Percentiles rank a stretch among this genome's conserved stretches.
These are phyloP conservation scores for Strigomonas culicis DNA, from an alignment of 208 protist genomes.

Conservation along the genomic window DNA sequence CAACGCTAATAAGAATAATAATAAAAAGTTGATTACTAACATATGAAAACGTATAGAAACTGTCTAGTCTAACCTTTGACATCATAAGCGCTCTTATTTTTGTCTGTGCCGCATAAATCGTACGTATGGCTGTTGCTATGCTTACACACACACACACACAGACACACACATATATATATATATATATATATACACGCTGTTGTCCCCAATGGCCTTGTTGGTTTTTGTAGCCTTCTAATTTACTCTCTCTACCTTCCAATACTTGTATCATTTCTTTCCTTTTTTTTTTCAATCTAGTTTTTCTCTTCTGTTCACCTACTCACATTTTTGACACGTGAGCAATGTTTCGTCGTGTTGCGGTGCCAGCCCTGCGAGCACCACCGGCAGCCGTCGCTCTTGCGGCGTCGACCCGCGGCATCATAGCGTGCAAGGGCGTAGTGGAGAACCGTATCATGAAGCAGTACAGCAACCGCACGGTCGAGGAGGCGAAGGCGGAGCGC, in stretches of 20 bases:
- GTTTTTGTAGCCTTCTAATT: too few relatives aligned
- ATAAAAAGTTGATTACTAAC: too few relatives aligned
- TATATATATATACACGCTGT: too few relatives aligned
- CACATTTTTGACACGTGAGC: neutral
- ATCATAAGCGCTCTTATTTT: too few relatives aligned
- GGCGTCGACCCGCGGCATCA: slow-evolving; percentile 33
- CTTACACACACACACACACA: too few relatives aligned
- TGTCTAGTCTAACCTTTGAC: too few relatives aligned
- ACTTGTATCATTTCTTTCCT: slow-evolving; percentile 4
- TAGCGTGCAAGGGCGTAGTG: slow-evolving; percentile 82
- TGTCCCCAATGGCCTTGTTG: too few relatives aligned
- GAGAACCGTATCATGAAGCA: slow-evolving; percentile 86
- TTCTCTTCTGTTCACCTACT: neutral
- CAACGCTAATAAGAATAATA: too few relatives aligned
- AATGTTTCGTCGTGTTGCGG: slow-evolving; percentile 6
- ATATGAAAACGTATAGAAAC: too few relatives aligned
- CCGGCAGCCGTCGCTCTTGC: slow-evolving; percentile 1
- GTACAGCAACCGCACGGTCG: slow-evolving; percentile 78
- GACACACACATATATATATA: too few relatives aligned
- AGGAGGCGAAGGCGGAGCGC: slow-evolving; percentile 67
- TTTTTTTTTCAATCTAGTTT: neutral
- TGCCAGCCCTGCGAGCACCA: neutral
- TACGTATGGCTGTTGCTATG: too few relatives aligned
- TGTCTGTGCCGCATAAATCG: too few relatives aligned
- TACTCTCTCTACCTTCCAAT: neutral